Evolutionary conservation across 805 yeast genomes (phyloP).

Genomic region (Yamadazyma takamatsuzukensis): DNA sequence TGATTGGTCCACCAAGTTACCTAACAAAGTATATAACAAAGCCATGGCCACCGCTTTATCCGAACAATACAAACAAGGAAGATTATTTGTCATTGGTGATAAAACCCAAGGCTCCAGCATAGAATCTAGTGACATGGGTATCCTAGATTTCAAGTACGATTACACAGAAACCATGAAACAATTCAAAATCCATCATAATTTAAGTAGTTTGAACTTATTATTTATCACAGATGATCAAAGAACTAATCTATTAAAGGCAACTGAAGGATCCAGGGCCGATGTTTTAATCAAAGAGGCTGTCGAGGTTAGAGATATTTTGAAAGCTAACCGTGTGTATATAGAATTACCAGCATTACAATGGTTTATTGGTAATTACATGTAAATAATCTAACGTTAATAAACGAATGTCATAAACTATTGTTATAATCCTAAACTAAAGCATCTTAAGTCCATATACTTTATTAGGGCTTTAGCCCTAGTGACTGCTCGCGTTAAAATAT

Average conservation of each 20-base stretch:
- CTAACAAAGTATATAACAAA: constrained; percentile 63
- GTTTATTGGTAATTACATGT: constrained; percentile 36
- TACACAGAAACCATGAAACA: constrained; percentile 46
- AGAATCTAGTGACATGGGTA: constrained; percentile 4
- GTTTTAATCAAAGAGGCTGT: constrained; percentile 73
- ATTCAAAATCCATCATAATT: constrained; percentile 46
- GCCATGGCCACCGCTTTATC: constrained; percentile 84
- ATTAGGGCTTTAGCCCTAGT: constrained; percentile 21
- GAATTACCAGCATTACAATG: constrained; percentile 72
- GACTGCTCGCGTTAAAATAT: constrained; percentile 1
- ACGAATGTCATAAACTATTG: neutral
- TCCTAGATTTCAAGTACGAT: constrained; percentile 35
- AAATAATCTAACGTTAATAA: constrained; percentile 7
- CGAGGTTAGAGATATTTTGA: constrained; percentile 78
- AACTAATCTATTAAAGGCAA: constrained; percentile 57
- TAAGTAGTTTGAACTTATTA: constrained; percentile 53
- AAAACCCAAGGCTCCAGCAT: constrained; percentile 13
- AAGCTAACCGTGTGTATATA: constrained; percentile 70
- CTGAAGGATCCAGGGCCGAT: constrained; percentile 53
- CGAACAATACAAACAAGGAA: constrained; percentile 73
- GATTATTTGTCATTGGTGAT: constrained; percentile 53
- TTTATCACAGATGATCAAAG: constrained; percentile 65
- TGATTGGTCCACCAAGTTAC: constrained; percentile 78
- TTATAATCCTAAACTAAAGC: neutral
- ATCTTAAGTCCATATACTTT: neutral